Conservation (phyloP, 2,329 filamentous ascomycete genomes). For the Claviceps quebecensis region DNA sequence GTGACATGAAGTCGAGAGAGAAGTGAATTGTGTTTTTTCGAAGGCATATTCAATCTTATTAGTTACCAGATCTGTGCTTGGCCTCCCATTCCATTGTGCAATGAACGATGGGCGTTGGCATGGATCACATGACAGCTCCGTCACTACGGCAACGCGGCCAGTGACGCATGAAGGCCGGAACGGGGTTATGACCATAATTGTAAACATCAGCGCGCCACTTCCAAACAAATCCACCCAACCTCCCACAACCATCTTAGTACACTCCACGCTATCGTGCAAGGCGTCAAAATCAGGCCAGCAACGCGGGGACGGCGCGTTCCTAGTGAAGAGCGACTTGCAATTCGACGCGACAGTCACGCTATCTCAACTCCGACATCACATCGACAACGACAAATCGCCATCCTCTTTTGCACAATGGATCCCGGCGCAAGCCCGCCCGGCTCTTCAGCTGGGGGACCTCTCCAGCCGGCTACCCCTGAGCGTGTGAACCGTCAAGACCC, state of each 20-base stretch:
- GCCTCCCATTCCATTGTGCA: neutral
- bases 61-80: too few relatives aligned
- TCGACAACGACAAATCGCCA: neutral
- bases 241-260: neutral
- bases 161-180: neutral
- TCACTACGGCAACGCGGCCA: constrained; percentile 5
- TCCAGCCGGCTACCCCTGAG: constrained; percentile 49
- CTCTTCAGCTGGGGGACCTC: constrained; percentile 38
- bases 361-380: constrained; percentile 2
- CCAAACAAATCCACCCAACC: constrained; percentile 1
- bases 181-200: neutral
- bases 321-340: neutral
- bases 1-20: too few relatives aligned
- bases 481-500: constrained; percentile 39
- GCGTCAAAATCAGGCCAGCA: neutral
- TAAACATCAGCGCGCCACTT: constrained; percentile 8
- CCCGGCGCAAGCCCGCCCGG: constrained; percentile 33
- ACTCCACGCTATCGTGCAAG: neutral
- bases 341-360: neutral
- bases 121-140: constrained; percentile 10
- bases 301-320: neutral
- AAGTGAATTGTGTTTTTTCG: too few relatives aligned
- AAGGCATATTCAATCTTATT: too few relatives aligned
- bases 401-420: constrained; percentile 25
- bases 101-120: neutral